A percentile compares a stretch with the other conserved stretches of the same genome.
Conservation (phyloP, 1,284 basidiomycete species). For the Papiliotrema fonsecae region DNA sequence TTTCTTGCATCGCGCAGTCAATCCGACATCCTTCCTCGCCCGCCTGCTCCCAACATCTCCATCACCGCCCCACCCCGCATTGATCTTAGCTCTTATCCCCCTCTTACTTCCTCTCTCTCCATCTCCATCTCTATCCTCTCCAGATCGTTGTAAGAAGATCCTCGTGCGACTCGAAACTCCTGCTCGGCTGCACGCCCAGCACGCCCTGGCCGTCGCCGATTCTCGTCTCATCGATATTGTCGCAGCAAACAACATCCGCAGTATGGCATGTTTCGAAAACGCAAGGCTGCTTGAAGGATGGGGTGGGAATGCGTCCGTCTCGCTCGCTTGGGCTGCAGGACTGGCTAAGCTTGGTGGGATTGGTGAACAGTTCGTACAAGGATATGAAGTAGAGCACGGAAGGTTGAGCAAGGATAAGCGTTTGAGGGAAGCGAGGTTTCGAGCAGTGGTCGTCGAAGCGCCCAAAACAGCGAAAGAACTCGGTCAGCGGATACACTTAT, state of each 20-base stretch:
- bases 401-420: conserved; percentile 16
- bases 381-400: conserved; percentile 1
- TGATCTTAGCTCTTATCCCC: conserved; percentile 30
- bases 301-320: conserved; percentile 15
- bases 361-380: conserved; percentile 19
- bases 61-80: conserved; percentile 30
- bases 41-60: conserved; percentile 18
- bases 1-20: conserved; percentile 17
- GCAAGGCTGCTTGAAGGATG: conserved; percentile 39
- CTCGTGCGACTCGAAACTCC: conserved; percentile 19
- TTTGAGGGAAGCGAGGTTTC: conserved; percentile 18
- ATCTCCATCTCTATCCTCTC: conserved; percentile 11
- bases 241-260: conserved; percentile 24
- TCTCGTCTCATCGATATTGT: conserved; percentile 35
- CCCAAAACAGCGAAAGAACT: conserved; percentile 19
- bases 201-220: conserved; percentile 27
- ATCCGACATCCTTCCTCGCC: conserved; percentile 19
- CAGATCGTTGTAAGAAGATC: conserved; percentile 5
- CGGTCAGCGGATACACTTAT: conserved; percentile 35
- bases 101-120: conserved; percentile 19
- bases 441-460: conserved; percentile 22
- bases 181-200: conserved; percentile 15
- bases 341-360: conserved; percentile 31
- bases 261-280: conserved; percentile 16
- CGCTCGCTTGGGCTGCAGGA: conserved; percentile 27